Base-by-base conservation (phyloP, 352 stramenopile species). In the Globisporangium heterothallicum region DNA sequence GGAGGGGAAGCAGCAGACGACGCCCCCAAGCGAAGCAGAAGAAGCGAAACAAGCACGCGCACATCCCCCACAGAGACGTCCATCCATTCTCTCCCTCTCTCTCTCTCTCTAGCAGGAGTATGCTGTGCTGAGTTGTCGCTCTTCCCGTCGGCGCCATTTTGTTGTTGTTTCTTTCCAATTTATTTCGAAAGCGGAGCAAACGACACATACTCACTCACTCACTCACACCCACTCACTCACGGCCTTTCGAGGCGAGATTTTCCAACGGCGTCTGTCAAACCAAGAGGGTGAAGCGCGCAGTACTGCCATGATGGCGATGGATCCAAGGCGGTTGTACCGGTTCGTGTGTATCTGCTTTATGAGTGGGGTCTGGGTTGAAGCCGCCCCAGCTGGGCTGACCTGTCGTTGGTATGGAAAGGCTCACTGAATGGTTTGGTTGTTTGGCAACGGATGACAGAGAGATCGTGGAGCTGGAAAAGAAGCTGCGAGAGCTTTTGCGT, bases 401-500 rank as follows among this genome's bases (percentile, higher is more conserved):
- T n/a, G n/a, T n/a, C n/a, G n/a, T n/a, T n/a, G n/a, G n/a, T n/a
- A n/a, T n/a, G n/a, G n/a, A n/a, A n/a, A n/a, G n/a, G n/a, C n/a
- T n/a, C n/a, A n/a, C n/a, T n/a, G n/a, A n/a, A n/a, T n/a, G n/a
- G n/a, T n/a, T n/a, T n/a, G n/a, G n/a, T n/a, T n/a, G n/a, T n/a
- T n/a, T 54, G 30, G 19, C 4, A 34, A 32, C 36, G 22, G 27
- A 18, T 43, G 16, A 14, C 53, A 90, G 78, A 40, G 80, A 91
- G 56, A 75, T 91, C 42, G 75, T 74, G 49, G 72, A 81, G 45
- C 50, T 87, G 30, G 80, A 88, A 52, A 84, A 78, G 64, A 71
- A 88, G 49, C 61, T 91, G 25, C 75, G 77, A n/a, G 80, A 87
- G 55, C 60, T 86, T 27, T 30, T 91, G 47, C 80, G 75, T 21